phyloP scores from a whole-genome alignment of 2,329 filamentous ascomycete genomes.

The Graphiopsis chlorocephala region DNA sequence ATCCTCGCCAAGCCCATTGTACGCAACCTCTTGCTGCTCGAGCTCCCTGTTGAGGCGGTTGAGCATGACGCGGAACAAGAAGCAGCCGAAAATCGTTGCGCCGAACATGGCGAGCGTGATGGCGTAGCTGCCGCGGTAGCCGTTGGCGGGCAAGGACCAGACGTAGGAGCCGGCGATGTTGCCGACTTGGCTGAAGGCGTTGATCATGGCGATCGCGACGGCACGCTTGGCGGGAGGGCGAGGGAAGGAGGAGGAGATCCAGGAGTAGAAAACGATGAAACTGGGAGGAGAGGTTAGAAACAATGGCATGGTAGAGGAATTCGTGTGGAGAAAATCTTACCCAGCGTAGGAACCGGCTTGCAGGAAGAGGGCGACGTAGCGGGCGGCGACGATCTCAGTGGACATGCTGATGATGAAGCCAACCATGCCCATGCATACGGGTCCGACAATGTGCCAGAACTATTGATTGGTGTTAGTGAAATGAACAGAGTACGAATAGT shows the following conservation, averaged over 20 bases:
- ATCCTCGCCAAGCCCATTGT: neutral
- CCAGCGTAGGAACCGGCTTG: constrained; percentile 57
- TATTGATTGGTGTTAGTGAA: constrained; percentile 23
- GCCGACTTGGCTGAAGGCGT: constrained; percentile 62
- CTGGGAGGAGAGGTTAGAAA: neutral
- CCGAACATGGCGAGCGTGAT: constrained; percentile 66
- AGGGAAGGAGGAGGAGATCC: constrained; percentile 74
- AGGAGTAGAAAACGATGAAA: constrained; percentile 55
- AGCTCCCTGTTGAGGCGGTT: constrained; percentile 8
- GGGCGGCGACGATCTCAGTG: constrained; percentile 14
- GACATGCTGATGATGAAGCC: constrained; percentile 16
- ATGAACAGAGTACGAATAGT: neutral
- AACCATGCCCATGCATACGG: constrained; percentile 9
- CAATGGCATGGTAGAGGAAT: too few relatives aligned
- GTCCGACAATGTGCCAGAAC: constrained; percentile 58
- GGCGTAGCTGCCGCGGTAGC: constrained; percentile 63
- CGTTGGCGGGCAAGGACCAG: constrained; percentile 58
- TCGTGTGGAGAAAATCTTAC: constrained; percentile 42
- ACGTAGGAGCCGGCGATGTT: constrained; percentile 57
- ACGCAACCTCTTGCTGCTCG: constrained; percentile 1
- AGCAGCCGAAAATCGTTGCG: constrained; percentile 52
- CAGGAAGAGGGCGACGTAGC: constrained; percentile 44
- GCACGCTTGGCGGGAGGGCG: constrained; percentile 73
- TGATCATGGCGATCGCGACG: constrained; percentile 71
- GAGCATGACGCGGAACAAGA: constrained; percentile 6